phyloP scores from a whole-genome alignment of 805 yeast genomes.

The Yarrowia sp. region DNA sequence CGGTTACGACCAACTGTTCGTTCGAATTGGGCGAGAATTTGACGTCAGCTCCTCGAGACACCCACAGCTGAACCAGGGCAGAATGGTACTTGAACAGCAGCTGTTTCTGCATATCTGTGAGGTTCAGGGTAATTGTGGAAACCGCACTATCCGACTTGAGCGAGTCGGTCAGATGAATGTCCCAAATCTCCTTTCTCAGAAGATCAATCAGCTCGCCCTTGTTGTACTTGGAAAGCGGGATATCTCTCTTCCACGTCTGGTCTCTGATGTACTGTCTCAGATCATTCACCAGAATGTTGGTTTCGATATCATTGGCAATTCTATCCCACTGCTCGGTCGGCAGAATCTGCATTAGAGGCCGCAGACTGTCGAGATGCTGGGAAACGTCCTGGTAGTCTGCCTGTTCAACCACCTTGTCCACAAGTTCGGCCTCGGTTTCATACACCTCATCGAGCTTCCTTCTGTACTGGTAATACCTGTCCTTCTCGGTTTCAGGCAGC shows the following conservation, averaged over 20 bases:
- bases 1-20: not conserved
- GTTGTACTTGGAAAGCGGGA: not conserved
- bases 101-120: not conserved
- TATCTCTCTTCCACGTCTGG: too few relatives aligned
- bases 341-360: not conserved
- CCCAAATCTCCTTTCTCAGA: slow-evolving; percentile 3
- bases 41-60: slow-evolving; percentile 13
- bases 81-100: slow-evolving; percentile 14
- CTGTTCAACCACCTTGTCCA: too few relatives aligned
- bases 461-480: not conserved
- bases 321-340: not conserved
- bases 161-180: not conserved
- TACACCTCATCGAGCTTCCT: too few relatives aligned
- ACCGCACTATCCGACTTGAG: not conserved
- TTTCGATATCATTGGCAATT: not conserved
- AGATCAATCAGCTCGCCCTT: not conserved
- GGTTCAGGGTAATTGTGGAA: not conserved
- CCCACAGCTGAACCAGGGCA: slow-evolving; percentile 21
- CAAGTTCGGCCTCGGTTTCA: too few relatives aligned
- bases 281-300: not conserved
- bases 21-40: not conserved
- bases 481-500: slow-evolving; percentile 3
- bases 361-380: not conserved
- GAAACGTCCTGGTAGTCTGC: not conserved
- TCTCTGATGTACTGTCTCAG: slow-evolving; percentile 5